These are phyloP conservation scores for Aspergillus sp. DNA, from an alignment of 2,329 filamentous ascomycete genomes.

Conservation along the genomic window DNA sequence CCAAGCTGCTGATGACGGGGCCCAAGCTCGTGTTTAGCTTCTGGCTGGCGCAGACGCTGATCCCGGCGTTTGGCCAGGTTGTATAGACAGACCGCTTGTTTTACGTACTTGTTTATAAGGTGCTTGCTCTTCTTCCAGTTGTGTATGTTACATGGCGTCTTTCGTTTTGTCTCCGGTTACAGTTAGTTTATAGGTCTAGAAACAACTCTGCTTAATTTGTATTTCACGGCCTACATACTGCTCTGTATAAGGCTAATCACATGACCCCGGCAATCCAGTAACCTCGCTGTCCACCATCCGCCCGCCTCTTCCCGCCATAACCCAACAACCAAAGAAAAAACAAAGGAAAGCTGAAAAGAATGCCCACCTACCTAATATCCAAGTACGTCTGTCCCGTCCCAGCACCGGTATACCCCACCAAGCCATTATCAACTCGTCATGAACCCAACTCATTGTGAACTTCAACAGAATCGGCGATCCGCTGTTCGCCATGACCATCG, in stretches of 20 bases:
- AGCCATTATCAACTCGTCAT: not conserved
- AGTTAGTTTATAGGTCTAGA: not conserved
- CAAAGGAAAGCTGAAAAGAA: slow-evolving; percentile 5
- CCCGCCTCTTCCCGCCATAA: not conserved
- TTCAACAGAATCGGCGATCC: slow-evolving; percentile 41
- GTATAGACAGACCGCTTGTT: slow-evolving; percentile 34
- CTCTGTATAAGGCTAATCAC: slow-evolving; percentile 10
- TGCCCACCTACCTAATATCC: slow-evolving; percentile 31
- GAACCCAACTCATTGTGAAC: slow-evolving; percentile 5
- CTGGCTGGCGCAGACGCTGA: slow-evolving; percentile 97
- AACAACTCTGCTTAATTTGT: slow-evolving; percentile 1
- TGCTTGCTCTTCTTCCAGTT: slow-evolving; percentile 12
- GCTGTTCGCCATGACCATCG: slow-evolving; percentile 44
- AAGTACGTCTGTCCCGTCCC: slow-evolving; percentile 20
- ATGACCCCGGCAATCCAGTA: not conserved
- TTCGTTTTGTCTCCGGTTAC: not conserved
- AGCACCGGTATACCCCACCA: not conserved
- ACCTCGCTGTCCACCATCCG: not conserved
- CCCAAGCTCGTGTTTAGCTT: slow-evolving; percentile 99
- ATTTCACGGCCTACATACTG: slow-evolving; percentile 9
- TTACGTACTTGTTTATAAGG: slow-evolving; percentile 4
- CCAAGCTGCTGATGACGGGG: slow-evolving; percentile 98
- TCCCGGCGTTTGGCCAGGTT: slow-evolving; percentile 75
- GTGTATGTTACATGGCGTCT: slow-evolving; percentile 6
- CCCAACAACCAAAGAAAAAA: not conserved